These are phyloP conservation scores for Alternaria viburni DNA, from an alignment of 2,329 filamentous ascomycete species.

Conservation along the genomic window DNA sequence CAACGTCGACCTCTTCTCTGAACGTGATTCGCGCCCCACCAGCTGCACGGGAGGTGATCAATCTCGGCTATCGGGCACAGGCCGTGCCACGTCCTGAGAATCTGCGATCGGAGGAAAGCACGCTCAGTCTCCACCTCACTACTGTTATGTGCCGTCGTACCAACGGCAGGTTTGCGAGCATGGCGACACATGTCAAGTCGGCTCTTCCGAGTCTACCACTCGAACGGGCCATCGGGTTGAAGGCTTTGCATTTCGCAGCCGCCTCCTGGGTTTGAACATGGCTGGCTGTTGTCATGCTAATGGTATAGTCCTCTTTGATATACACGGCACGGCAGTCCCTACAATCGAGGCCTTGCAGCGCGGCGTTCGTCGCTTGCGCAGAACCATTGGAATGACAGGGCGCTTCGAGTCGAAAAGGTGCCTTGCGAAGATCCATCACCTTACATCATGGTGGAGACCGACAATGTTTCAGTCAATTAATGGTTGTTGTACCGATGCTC, in stretches of 20 bases:
- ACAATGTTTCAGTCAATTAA: neutral
- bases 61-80: neutral
- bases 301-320: neutral
- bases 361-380: neutral
- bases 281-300: neutral
- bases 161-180: neutral
- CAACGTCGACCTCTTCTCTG: neutral
- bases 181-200: neutral
- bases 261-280: neutral
- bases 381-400: neutral
- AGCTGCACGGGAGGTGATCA: conserved; percentile 1
- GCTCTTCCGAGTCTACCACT: neutral
- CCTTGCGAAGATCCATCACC: neutral
- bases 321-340: neutral
- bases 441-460: conserved; percentile 2
- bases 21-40: neutral
- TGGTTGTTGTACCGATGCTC: neutral
- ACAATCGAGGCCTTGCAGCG: neutral
- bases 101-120: neutral
- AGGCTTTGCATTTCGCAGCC: neutral
- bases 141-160: conserved; percentile 1
- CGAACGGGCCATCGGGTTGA: neutral
- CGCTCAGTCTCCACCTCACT: neutral
- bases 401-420: neutral
- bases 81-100: neutral